Percentiles rank a stretch among this genome's conserved stretches.
Conservation (phyloP, 108 stramenopile genomes). For the Nannochloropsis gaditana region DNA sequence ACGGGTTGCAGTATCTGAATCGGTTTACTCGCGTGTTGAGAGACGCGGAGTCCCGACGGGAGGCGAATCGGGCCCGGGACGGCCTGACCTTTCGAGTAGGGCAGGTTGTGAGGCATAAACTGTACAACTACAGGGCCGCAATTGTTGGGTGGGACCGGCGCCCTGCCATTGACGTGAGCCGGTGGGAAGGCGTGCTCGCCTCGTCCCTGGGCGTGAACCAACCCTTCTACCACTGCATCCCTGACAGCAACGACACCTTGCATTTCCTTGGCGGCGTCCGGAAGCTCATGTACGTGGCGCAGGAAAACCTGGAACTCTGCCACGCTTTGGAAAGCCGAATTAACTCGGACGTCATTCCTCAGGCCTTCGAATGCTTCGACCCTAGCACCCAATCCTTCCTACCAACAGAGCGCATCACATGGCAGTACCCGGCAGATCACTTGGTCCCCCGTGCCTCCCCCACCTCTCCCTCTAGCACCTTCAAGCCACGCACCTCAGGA, state of each 20-base stretch:
- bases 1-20: neutral
- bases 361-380: conserved; percentile 2
- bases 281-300: neutral
- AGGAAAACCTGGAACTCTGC: neutral
- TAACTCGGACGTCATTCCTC: neutral
- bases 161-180: neutral
- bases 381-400: neutral
- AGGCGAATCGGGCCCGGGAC: conserved; percentile 8
- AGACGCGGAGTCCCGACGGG: conserved; percentile 9
- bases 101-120: neutral
- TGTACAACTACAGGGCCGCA: neutral
- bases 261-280: conserved; percentile 19
- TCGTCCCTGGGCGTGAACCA: neutral
- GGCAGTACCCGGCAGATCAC: conserved; percentile 16
- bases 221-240: conserved; percentile 5
- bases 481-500: neutral
- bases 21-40: neutral
- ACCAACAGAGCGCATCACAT: neutral
- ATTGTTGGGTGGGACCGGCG: neutral
- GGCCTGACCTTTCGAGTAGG: neutral
- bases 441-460: neutral
- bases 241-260: conserved; percentile 10
- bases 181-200: neutral
- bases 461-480: neutral
- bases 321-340: neutral